These are phyloP conservation scores for Vigna trinervia DNA, from an alignment of 306 rosid species.

Conservation along the genomic window DNA sequence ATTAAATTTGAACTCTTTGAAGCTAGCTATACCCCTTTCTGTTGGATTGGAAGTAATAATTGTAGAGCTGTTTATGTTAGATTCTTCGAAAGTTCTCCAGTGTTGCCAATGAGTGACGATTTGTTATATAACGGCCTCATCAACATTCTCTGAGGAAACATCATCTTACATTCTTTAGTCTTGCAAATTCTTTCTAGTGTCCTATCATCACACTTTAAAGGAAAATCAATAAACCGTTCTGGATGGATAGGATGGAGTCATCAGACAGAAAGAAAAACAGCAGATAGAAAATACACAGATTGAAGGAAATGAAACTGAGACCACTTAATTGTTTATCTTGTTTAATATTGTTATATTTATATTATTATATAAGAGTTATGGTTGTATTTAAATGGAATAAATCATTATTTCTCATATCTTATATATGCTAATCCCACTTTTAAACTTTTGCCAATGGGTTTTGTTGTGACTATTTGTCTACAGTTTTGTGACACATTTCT, in stretches of 20 bases:
- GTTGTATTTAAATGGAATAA: no score
- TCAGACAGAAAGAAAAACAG: background rate
- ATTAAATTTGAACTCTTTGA: background rate
- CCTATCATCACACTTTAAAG: background rate
- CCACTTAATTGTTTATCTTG: no score
- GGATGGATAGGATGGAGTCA: background rate
- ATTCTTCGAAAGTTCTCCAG: background rate
- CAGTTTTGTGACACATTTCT: no score
- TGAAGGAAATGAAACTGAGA: no score
- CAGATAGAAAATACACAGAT: background rate
- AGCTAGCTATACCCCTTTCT: background rate
- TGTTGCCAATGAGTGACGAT: conserved; percentile 6
- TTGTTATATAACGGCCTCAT: background rate
- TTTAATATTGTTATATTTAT: no score
- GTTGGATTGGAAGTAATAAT: conserved; percentile 4
- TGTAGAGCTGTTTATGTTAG: background rate
- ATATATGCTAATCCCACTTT: no score
- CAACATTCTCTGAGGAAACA: background rate
- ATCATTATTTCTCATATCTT: no score
- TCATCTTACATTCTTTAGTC: background rate
- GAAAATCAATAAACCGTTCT: background rate
- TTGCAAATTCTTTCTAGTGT: background rate
- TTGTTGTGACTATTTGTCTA: no score
- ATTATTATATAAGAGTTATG: no score
- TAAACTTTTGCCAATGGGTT: no score